phyloP scores from a whole-genome alignment of 805 yeast species.

The Metahyphopichia silvanorum region DNA sequence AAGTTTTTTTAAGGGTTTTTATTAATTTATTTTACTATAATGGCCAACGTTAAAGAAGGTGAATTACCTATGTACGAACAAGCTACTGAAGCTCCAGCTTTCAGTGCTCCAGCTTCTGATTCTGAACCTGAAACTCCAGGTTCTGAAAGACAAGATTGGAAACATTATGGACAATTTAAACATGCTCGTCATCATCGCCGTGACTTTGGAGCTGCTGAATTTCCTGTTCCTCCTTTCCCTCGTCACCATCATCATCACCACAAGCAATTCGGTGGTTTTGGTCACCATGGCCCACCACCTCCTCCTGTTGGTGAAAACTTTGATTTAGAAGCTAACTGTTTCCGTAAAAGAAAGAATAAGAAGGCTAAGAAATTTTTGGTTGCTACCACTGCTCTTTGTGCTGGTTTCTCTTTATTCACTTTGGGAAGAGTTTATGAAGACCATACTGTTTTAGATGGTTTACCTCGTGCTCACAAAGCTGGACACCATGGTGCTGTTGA shows the following conservation, averaged over 20 bases:
- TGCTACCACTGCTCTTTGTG: constrained; percentile 7
- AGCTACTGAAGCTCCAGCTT: no score
- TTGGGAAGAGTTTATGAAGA: constrained; percentile 13
- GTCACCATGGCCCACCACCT: neutral
- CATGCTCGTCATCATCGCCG: no score
- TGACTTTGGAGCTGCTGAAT: neutral
- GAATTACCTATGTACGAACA: no score
- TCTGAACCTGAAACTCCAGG: no score
- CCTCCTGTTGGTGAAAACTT: neutral
- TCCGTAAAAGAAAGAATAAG: neutral
- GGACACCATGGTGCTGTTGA: neutral
- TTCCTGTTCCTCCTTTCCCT: neutral
- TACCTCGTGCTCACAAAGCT: neutral
- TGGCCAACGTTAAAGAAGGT: no score
- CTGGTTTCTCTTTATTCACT: constrained; percentile 11
- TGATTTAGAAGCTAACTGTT: neutral
- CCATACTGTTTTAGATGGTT: constrained; percentile 3
- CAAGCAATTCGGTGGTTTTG: neutral
- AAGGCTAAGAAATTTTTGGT: neutral
- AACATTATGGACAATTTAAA: no score
- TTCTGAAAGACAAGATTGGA: no score
- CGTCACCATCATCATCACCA: neutral
- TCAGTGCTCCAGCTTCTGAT: no score
- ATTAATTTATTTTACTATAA: no score
- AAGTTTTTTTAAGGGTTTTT: no score